These are phyloP conservation scores for Alternaria postmessia DNA, from an alignment of 2,329 filamentous ascomycete species.

Conservation along the genomic window DNA sequence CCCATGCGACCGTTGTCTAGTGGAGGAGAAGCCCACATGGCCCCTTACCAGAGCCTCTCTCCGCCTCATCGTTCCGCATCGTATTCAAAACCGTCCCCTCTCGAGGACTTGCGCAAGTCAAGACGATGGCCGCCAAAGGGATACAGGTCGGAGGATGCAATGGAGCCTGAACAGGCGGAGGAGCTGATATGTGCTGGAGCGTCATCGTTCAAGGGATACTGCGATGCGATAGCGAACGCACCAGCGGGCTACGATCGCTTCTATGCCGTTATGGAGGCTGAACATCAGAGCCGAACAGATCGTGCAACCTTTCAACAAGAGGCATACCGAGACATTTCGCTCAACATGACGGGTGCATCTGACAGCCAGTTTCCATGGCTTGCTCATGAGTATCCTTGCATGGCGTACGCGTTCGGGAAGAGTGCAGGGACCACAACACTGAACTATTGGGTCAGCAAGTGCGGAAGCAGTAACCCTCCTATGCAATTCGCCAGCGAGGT, in stretches of 20 bases:
- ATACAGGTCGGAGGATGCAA: constrained; percentile 42
- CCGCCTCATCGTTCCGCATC: constrained; percentile 43
- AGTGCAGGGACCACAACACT: constrained; percentile 75
- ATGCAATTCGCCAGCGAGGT: constrained; percentile 68
- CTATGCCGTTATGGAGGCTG: constrained; percentile 52
- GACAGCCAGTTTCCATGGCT: constrained; percentile 66
- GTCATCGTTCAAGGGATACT: constrained; percentile 52
- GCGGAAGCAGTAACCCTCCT: constrained; percentile 63
- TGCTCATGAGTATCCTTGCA: constrained; percentile 77
- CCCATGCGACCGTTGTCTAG: constrained; percentile 44
- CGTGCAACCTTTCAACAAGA: constrained; percentile 46
- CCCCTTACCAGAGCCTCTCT: constrained; percentile 34
- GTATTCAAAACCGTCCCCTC: constrained; percentile 48
- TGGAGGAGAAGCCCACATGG: constrained; percentile 39
- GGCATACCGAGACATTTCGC: constrained; percentile 49
- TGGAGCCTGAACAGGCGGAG: constrained; percentile 46
- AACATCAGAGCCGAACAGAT: constrained; percentile 50
- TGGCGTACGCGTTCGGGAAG: constrained; percentile 71
- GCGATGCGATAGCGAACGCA: constrained; percentile 48
- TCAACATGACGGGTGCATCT: constrained; percentile 47
- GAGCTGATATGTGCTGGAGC: constrained; percentile 51
- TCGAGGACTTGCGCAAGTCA: constrained; percentile 48
- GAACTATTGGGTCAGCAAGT: constrained; percentile 71
- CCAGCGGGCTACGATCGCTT: constrained; percentile 49
- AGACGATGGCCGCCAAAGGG: constrained; percentile 53